phyloP scores from a whole-genome alignment of 2,329 filamentous ascomycete species.

The Paracorniculantispora psalliotae region DNA sequence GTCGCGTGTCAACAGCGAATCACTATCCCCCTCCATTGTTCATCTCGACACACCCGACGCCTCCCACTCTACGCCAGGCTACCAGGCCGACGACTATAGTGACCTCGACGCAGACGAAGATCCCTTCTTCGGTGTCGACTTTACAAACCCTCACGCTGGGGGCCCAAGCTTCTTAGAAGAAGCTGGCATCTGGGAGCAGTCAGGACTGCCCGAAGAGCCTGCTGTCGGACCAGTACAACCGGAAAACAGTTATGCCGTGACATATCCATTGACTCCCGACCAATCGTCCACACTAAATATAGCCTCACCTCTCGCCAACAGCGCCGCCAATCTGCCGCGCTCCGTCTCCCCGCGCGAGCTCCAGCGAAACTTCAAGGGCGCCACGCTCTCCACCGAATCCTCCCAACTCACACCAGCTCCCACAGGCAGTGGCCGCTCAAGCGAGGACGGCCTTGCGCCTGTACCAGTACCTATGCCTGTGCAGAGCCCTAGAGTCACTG shows the following conservation, averaged over 20 bases:
- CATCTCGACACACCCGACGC: constrained; percentile 44
- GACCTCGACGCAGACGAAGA: constrained; percentile 39
- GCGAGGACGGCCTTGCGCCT: constrained; percentile 43
- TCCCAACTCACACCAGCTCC: constrained; percentile 45
- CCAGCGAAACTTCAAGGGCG: constrained; percentile 34
- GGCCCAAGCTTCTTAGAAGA: constrained; percentile 41
- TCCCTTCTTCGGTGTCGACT: constrained; percentile 47
- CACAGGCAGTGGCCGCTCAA: constrained; percentile 45
- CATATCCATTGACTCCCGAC: constrained; percentile 47
- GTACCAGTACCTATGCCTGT: constrained; percentile 36
- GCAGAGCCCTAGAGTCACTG: constrained; percentile 51
- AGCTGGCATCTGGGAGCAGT: constrained; percentile 20
- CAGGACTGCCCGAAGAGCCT: constrained; percentile 15
- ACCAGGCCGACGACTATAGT: constrained; percentile 46
- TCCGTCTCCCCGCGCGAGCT: constrained; percentile 40
- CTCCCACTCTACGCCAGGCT: constrained; percentile 43
- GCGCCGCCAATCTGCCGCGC: constrained; percentile 24
- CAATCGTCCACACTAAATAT: constrained; percentile 45
- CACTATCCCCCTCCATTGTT: constrained; percentile 25
- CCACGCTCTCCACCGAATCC: constrained; percentile 25
- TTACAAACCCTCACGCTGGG: constrained; percentile 36
- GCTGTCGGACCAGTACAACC: constrained; percentile 17
- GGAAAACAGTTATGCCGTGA: constrained; percentile 20
- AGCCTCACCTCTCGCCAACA: constrained; percentile 33
- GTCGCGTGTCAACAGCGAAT: constrained; percentile 32